Base-by-base conservation (phyloP, 768 basidiomycete genomes). In the Pleurotus sapidus region DNA sequence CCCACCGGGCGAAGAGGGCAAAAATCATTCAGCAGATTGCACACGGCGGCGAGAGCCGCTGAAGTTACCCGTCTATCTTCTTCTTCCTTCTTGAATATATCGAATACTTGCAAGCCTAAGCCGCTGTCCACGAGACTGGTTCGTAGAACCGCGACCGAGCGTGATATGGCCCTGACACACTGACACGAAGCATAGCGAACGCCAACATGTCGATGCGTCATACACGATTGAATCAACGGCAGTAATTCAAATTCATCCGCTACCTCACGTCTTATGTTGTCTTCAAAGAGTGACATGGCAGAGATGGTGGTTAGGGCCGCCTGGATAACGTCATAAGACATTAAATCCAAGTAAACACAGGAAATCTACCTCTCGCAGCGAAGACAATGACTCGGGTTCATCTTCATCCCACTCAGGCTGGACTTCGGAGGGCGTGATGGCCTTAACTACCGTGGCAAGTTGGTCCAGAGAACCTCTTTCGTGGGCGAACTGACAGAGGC, bases 141-240 rank as follows among this genome's bases (percentile, higher is more conserved):
- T 27, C 93, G 76, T 27, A 95, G 74, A 8, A 94, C 88, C 0
- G 86, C 81, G 2, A 95, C 86, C 6, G 86, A 87, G 20, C 96
- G 81, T 40, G 86, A 85, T 39, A 98, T 76, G 0, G 90, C 89
- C 14, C 95, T 77, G 1, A 93, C 80, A 61, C 89, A 89, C 63
- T 96, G 95, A 64, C 92, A 94, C 0, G 91, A 90, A 0, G 91
- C 92, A 46, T 90, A 91, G 5, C 94, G 84, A 3, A 95, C 87
- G 1, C 90, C 91, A 14, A 86, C 75, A 56, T 87, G 81, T 0
- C 76, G 79, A 55, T 91, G 86, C 0, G 76, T 61, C 6, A 95
- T 77, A 11, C 81, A 81, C 1, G 68, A 64, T 57, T 82, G 77
- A 30, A 93, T 68, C 23, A 79, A 61, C 0, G 72, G 71, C 25